Percentiles rank a stretch among this genome's conserved stretches.
These are phyloP conservation scores for Neurospora intermedia DNA, from an alignment of 495 filamentous ascomycete species.

Conservation along the genomic window DNA sequence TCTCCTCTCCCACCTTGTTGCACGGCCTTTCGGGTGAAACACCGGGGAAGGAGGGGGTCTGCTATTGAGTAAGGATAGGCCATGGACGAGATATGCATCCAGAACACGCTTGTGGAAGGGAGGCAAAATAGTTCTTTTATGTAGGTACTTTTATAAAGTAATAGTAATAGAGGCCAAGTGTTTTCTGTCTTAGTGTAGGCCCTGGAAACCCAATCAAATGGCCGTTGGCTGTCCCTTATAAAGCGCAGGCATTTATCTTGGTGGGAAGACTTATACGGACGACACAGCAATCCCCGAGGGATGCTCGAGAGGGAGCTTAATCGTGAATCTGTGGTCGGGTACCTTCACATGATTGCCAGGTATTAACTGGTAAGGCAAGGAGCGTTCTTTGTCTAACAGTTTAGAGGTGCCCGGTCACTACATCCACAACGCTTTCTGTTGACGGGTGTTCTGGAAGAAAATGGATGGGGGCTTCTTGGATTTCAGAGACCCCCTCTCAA, in stretches of 20 bases:
- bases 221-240: not conserved
- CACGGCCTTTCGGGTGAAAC: not conserved
- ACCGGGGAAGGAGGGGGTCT: not conserved
- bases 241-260: not conserved
- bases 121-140: not conserved
- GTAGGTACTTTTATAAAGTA: not conserved
- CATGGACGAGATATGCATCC: not conserved
- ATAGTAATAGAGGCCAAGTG: no score
- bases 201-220: not conserved
- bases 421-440: not conserved
- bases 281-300: not conserved
- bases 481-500: not conserved
- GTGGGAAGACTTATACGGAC: not conserved
- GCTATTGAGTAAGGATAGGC: not conserved
- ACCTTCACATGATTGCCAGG: not conserved
- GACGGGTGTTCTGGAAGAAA: not conserved
- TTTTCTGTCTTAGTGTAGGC: no score
- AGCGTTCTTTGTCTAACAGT: not conserved
- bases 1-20: not conserved
- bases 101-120: not conserved
- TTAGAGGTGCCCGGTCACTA: not conserved
- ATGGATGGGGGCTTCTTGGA: not conserved
- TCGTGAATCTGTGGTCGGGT: not conserved
- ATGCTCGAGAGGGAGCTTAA: not conserved
- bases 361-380: not conserved